phyloP scores from a whole-genome alignment of 352 stramenopile species.

The Phytophthora kernoviae region DNA sequence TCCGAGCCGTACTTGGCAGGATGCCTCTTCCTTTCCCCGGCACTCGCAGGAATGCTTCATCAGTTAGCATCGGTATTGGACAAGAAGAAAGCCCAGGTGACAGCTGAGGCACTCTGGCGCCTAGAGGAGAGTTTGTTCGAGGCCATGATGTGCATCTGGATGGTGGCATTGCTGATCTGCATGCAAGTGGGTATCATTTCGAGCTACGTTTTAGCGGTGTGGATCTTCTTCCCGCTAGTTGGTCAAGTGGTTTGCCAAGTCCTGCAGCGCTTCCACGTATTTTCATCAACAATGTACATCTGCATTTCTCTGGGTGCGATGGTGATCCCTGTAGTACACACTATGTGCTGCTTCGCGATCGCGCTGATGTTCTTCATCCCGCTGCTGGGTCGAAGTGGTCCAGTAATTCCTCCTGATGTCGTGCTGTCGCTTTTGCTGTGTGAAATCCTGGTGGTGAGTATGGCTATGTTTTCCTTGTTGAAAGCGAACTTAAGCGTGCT shows the following conservation, averaged over 20 bases:
- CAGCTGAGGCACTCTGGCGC: slow-evolving; percentile 46
- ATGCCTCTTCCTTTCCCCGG: slow-evolving; percentile 45
- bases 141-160: slow-evolving; percentile 53
- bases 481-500: not conserved
- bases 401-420: slow-evolving; percentile 58
- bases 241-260: slow-evolving; percentile 50
- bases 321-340: slow-evolving; percentile 67
- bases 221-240: slow-evolving; percentile 65
- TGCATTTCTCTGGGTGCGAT: slow-evolving; percentile 51
- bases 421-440: slow-evolving; percentile 56
- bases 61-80: slow-evolving; percentile 42
- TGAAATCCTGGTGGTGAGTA: slow-evolving; percentile 51
- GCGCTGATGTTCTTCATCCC: slow-evolving; percentile 80
- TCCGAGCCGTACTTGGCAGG: slow-evolving; percentile 56
- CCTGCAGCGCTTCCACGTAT: slow-evolving; percentile 41
- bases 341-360: slow-evolving; percentile 54
- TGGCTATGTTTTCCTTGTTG: not conserved
- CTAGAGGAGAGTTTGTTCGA: slow-evolving; percentile 73
- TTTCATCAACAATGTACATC: slow-evolving; percentile 53
- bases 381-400: slow-evolving; percentile 65
- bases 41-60: slow-evolving; percentile 63
- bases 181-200: slow-evolving; percentile 55
- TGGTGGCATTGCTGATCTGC: slow-evolving; percentile 38
- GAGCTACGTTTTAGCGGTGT: slow-evolving; percentile 64
- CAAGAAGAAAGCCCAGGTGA: slow-evolving; percentile 22